phyloP scores from a whole-genome alignment of 2,329 filamentous ascomycete species.

The Diaporthe eres region DNA sequence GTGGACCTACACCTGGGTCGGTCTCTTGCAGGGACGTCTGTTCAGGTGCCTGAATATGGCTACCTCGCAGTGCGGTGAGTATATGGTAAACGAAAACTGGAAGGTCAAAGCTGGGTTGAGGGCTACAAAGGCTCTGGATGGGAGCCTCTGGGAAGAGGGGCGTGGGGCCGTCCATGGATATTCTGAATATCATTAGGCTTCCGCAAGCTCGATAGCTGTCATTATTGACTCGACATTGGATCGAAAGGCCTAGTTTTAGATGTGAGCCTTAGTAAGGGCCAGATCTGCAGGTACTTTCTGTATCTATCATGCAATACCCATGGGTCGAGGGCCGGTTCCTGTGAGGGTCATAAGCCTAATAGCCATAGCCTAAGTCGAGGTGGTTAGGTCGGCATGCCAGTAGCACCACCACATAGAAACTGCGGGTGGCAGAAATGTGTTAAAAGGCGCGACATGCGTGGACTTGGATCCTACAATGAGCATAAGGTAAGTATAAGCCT shows the following conservation, averaged over 20 bases:
- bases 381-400: background rate
- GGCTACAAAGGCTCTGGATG: background rate
- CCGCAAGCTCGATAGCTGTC: background rate
- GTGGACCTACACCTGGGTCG: background rate
- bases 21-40: background rate
- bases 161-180: background rate
- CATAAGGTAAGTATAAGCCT: background rate
- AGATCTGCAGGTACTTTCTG: background rate
- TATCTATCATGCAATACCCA: background rate
- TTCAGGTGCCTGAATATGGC: background rate
- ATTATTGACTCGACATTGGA: no score
- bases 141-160: background rate
- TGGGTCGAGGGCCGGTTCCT: no score
- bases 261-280: fast-evolving
- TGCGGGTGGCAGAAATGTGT: background rate
- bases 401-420: background rate
- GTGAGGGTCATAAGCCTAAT: background rate
- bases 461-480: background rate
- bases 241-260: background rate
- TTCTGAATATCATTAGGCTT: background rate
- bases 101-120: background rate
- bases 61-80: background rate
- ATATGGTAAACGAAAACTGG: background rate
- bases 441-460: background rate
- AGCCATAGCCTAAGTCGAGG: background rate